A percentile compares a stretch with the other conserved stretches of the same genome.
These are phyloP conservation scores for Erysimum cheiri DNA, from an alignment of 441 rosid species.

Conservation along the genomic window DNA sequence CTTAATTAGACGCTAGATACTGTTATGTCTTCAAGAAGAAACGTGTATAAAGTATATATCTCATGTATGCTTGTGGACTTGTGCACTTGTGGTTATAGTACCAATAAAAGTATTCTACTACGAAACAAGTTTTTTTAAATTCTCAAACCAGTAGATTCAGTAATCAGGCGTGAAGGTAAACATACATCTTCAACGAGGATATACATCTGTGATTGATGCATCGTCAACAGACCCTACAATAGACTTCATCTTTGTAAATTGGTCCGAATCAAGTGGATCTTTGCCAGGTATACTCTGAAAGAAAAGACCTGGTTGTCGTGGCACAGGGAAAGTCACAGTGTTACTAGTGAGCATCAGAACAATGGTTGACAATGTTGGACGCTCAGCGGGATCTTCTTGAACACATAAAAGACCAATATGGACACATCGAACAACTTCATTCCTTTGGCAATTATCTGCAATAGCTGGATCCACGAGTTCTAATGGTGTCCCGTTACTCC, in stretches of 20 bases:
- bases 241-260: conserved; percentile 2
- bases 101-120: conserved; percentile 12
- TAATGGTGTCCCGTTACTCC: conserved; percentile 46
- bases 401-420: conserved; percentile 54
- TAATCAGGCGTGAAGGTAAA: no score
- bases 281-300: conserved; percentile 20
- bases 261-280: conserved; percentile 10
- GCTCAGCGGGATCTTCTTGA: conserved; percentile 47
- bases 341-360: conserved; percentile 40
- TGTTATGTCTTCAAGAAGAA: neutral
- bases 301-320: conserved; percentile 35
- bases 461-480: conserved; percentile 45
- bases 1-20: neutral
- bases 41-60: neutral
- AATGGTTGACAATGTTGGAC: conserved; percentile 43
- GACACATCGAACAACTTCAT: conserved; percentile 48
- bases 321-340: conserved; percentile 30
- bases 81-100: neutral
- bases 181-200: conserved; percentile 28
- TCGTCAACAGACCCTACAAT: conserved; percentile 32
- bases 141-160: no score
- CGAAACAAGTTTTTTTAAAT: neutral
- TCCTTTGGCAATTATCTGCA: neutral
- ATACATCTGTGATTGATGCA: conserved; percentile 33
- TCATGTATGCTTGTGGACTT: neutral